Conservation (phyloP, 192 early-diverging fungal genomes). For the Radiomyces spectabilis region DNA sequence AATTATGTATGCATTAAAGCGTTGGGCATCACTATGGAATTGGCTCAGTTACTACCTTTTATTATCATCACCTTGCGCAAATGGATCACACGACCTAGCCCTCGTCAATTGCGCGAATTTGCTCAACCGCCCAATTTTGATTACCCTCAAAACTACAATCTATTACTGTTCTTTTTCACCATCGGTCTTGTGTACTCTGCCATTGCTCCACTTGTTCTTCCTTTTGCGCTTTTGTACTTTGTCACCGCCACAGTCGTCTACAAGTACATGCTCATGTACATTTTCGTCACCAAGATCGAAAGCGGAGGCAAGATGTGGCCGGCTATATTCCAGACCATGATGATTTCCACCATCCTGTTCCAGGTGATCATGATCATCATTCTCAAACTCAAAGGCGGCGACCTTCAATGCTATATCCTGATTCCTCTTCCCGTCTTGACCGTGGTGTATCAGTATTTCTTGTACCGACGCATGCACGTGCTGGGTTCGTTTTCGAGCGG, state of each 20-base stretch:
- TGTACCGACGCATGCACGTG: conserved; percentile 27
- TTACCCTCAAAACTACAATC: conserved; percentile 60
- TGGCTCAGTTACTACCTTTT: conserved; percentile 61
- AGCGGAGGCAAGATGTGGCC: conserved; percentile 72
- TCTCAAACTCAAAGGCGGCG: conserved; percentile 38
- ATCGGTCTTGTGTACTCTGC: conserved; percentile 67
- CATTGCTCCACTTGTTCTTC: conserved; percentile 61
- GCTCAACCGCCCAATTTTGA: conserved; percentile 66
- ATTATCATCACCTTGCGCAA: conserved; percentile 35
- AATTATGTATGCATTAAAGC: conserved; percentile 63
- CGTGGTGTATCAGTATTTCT: conserved; percentile 37
- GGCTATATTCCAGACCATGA: conserved; percentile 56
- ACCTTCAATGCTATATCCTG: conserved; percentile 38
- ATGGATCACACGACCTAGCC: conserved; percentile 53
- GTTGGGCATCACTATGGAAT: conserved; percentile 57
- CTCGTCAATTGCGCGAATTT: conserved; percentile 58
- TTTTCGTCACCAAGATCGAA: conserved; percentile 65
- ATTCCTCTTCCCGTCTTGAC: conserved; percentile 63
- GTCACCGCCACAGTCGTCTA: conserved; percentile 58
- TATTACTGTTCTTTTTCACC: conserved; percentile 64
- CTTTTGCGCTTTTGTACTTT: conserved; percentile 60
- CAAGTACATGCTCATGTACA: conserved; percentile 69
- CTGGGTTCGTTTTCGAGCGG: conserved; percentile 6
- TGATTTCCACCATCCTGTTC: conserved; percentile 56
- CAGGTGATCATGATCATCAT: conserved; percentile 61